These are phyloP conservation scores for Cercospora canescens DNA, from an alignment of 2,329 filamentous ascomycete genomes.

Conservation along the genomic window DNA sequence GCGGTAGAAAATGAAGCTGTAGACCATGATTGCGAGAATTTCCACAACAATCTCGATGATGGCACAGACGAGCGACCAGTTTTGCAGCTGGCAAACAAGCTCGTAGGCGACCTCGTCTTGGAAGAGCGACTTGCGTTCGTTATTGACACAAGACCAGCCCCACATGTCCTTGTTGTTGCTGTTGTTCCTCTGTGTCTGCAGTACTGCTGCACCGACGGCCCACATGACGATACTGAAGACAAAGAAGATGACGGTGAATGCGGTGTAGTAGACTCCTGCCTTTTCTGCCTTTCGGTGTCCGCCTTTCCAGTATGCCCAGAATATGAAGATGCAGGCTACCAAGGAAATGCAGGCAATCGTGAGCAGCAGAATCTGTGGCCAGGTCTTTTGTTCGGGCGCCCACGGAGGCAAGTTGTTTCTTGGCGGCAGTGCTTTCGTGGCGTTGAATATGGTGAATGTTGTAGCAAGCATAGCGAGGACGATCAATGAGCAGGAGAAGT, in stretches of 20 bases:
- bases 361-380: constrained; percentile 87
- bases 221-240: constrained; percentile 91
- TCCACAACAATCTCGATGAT: constrained; percentile 96
- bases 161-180: constrained; percentile 85
- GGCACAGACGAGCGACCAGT: constrained; percentile 94
- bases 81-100: constrained; percentile 88
- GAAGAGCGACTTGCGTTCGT: constrained; percentile 73
- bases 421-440: constrained; percentile 71
- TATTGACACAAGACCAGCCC: constrained; percentile 97
- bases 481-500: constrained; percentile 95
- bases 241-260: constrained; percentile 92
- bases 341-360: constrained; percentile 79
- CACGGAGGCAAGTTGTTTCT: constrained; percentile 83
- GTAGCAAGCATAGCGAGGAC: constrained; percentile 86
- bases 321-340: constrained; percentile 73
- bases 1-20: constrained; percentile 93
- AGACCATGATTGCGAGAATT: constrained; percentile 85
- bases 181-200: constrained; percentile 75
- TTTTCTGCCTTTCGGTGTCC: constrained; percentile 90
- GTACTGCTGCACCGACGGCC: constrained; percentile 79
- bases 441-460: constrained; percentile 90
- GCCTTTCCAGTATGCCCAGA: constrained; percentile 83
- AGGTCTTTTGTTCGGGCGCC: constrained; percentile 75
- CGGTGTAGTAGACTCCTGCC: constrained; percentile 90
- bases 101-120: constrained; percentile 80